Conservation (phyloP, 2,329 filamentous ascomycete genomes). For the Ophiocordyceps camponoti-leonardi region DNA sequence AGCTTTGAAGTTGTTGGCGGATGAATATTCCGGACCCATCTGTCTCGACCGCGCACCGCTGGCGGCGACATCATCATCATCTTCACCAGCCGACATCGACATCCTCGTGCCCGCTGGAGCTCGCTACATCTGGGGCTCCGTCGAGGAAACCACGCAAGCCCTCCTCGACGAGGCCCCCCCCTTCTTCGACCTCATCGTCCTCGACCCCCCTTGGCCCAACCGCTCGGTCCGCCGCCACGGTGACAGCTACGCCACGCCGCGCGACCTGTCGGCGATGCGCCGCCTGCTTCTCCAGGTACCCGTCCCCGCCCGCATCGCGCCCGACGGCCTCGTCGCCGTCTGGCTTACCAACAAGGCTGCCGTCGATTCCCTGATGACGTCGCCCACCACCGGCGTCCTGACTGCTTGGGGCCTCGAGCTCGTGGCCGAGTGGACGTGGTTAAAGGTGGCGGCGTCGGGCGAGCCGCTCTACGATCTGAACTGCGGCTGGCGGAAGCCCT, state of each 20-base stretch:
- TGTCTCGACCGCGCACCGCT: conserved; percentile 12
- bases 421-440: conserved; percentile 60
- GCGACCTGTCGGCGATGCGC: conserved; percentile 26
- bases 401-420: conserved; percentile 47
- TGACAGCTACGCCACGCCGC: conserved; percentile 28
- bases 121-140: conserved; percentile 30
- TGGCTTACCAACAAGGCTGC: conserved; percentile 64
- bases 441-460: conserved; percentile 51
- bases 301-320: conserved; percentile 34
- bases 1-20: conserved; percentile 21
- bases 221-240: conserved; percentile 48
- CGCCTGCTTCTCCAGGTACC: conserved; percentile 35
- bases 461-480: conserved; percentile 46
- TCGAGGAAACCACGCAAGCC: conserved; percentile 18
- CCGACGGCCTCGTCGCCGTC: conserved; percentile 44
- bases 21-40: conserved; percentile 24
- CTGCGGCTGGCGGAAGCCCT: conserved; percentile 54
- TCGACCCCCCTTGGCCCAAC: conserved; percentile 75
- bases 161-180: conserved; percentile 25
- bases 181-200: conserved; percentile 47
- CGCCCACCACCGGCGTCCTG: conserved; percentile 40
- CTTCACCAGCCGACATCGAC: background rate
- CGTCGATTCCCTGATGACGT: conserved; percentile 35
- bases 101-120: conserved; percentile 23
- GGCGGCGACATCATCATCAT: background rate